Evolutionary conservation across 140 eudicot genomes (phyloP), one percentile per base, ranked within the genome.

Genomic region (Senecio squalidus): DNA sequence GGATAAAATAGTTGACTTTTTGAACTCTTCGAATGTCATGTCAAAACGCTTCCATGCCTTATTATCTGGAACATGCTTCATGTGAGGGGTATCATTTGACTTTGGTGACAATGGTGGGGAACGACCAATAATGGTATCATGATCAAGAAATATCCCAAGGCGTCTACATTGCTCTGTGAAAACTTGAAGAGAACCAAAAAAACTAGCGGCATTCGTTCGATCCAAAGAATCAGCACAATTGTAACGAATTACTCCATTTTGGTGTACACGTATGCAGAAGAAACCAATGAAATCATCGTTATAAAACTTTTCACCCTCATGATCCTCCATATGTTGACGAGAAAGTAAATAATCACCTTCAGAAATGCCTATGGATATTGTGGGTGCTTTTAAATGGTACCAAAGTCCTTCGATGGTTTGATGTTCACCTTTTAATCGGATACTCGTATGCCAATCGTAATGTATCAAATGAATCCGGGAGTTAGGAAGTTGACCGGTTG

Each of bases 161-260:
- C 97, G 83, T 58, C 94, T 80, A 54, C 97, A 89, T 72, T 89
- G 95, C 80, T 89, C 97, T 31, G 76, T 78, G 65, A 89, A 89
- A 62, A 86, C 95, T 74, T 89, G 97, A 39, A 89, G 76, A 4
- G 87, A 73, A 38, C 97, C 97, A 72, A 89, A 89, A 73, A 62
- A 89, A 72, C 97, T 89, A 58, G 97, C 97, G 54, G 97, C 97
- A 52, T 89, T 89, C 70, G 97, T 89, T 68, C 97, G 73, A 47
- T 89, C 97, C 81, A 89, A 74, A 34, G 97, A 89, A 76, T 89
- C 97, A 4, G 97, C 97, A 71, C 97, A 89, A 39, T 89, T 89
- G 70, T 77, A 89, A 69, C 97, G 97, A 44, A 89, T 65, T 13
- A 85, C 94, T 54, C 97, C 97, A 54, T 85, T 89, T 76, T 89